phyloP scores from a whole-genome alignment of 768 basidiomycete genomes.

The Tylopilus intermedius region DNA sequence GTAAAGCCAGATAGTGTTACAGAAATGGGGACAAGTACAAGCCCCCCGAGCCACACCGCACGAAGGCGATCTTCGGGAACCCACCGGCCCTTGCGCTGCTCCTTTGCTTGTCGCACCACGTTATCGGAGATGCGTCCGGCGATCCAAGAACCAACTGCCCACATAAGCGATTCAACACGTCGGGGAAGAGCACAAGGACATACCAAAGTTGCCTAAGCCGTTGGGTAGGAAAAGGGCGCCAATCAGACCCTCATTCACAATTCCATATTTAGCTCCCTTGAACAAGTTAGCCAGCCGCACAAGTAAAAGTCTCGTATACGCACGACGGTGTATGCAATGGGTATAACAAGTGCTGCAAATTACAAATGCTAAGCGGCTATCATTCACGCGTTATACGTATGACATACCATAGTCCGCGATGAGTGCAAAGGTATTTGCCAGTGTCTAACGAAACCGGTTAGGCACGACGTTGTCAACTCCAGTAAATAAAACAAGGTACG shows the following conservation, averaged over 20 bases:
- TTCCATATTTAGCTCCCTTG: conserved; percentile 44
- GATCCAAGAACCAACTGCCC: no score
- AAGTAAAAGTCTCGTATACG: conserved; percentile 12
- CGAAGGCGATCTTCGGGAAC: conserved; percentile 67
- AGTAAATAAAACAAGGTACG: conserved; percentile 19
- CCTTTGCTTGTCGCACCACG: conserved; percentile 44
- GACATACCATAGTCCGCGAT: conserved; percentile 34
- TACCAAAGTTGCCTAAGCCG: conserved; percentile 26
- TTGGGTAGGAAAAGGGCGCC: conserved; percentile 25
- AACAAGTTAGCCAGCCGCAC: background rate
- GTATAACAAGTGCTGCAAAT: conserved; percentile 42
- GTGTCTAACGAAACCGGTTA: conserved; percentile 31
- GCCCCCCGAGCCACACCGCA: conserved; percentile 43
- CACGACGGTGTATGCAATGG: conserved; percentile 65
- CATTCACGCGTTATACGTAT: background rate
- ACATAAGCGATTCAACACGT: no score
- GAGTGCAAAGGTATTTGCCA: conserved; percentile 32
- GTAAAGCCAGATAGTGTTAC: conserved; percentile 45
- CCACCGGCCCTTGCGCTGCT: conserved; percentile 51
- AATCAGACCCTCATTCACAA: conserved; percentile 19
- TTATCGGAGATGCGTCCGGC: conserved; percentile 55
- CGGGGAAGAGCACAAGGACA: background rate
- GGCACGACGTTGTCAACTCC: background rate
- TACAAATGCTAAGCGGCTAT: background rate
- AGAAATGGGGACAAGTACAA: conserved; percentile 50